Evolutionary conservation across 2,329 filamentous ascomycete species (phyloP).

Genomic region (Fusarium luffae): DNA sequence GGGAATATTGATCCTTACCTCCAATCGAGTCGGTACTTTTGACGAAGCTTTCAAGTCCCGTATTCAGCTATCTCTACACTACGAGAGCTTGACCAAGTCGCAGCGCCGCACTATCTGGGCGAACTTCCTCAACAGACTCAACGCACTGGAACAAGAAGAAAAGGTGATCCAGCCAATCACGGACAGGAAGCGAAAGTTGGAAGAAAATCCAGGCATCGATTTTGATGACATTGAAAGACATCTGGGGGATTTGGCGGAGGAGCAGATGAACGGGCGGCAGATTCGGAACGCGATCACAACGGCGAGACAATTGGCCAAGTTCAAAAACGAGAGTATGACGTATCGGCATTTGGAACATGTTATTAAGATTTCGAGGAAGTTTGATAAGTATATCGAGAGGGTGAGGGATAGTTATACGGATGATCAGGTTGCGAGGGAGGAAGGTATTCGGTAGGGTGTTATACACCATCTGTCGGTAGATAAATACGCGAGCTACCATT

Average conservation of each 20-base stretch:
- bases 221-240: constrained; percentile 32
- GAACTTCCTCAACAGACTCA: neutral
- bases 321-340: constrained; percentile 3
- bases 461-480: no score
- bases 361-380: constrained; percentile 11
- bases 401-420: neutral
- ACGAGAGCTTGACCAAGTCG: constrained; percentile 40
- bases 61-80: constrained; percentile 48
- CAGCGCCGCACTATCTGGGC: constrained; percentile 2
- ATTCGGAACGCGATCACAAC: constrained; percentile 54
- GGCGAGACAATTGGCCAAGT: constrained; percentile 42
- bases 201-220: neutral
- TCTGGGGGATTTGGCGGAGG: constrained; percentile 45
- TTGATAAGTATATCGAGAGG: constrained; percentile 14
- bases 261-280: constrained; percentile 55
- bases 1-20: constrained; percentile 52
- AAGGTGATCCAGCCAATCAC: neutral
- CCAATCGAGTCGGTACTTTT: constrained; percentile 51
- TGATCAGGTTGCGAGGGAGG: neutral
- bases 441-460: no score
- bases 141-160: no score
- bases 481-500: no score
- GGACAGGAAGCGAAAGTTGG: neutral
- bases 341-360: constrained; percentile 5
- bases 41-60: constrained; percentile 47